Evolutionary conservation across 2,329 filamentous ascomycete genomes (phyloP).

Genomic region (Cladosporium velox): DNA sequence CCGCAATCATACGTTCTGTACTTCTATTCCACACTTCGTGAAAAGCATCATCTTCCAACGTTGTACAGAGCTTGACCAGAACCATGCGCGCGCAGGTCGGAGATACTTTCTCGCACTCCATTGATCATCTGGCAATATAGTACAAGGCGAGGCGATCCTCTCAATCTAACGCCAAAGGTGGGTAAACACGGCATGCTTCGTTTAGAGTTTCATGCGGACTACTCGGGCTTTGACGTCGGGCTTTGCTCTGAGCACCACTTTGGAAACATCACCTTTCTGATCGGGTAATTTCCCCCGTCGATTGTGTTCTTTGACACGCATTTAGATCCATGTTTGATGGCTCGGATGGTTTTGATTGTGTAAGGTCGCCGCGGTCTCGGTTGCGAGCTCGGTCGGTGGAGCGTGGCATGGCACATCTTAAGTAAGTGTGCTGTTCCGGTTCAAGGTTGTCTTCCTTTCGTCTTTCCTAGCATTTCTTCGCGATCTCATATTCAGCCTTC

Average conservation of each 20-base stretch:
- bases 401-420: neutral
- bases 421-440: neutral
- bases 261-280: slow-evolving; percentile 1
- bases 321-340: neutral
- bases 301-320: neutral
- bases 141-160: too few species aligned
- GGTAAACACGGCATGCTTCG: neutral
- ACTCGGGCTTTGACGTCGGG: neutral
- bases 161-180: neutral
- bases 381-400: slow-evolving; percentile 2
- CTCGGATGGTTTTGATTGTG: neutral
- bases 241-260: neutral
- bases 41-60: neutral
- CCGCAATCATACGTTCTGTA: neutral
- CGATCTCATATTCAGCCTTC: neutral
- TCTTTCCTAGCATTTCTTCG: neutral
- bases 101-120: too few species aligned
- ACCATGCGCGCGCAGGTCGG: too few species aligned
- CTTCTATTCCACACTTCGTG: neutral
- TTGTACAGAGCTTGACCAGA: too few species aligned
- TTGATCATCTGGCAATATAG: too few species aligned
- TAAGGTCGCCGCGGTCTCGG: neutral
- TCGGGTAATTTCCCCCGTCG: slow-evolving; percentile 5
- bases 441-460: neutral
- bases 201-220: neutral